phyloP scores from a whole-genome alignment of 768 basidiomycete genomes.

The Phanerochaete carnosa region DNA sequence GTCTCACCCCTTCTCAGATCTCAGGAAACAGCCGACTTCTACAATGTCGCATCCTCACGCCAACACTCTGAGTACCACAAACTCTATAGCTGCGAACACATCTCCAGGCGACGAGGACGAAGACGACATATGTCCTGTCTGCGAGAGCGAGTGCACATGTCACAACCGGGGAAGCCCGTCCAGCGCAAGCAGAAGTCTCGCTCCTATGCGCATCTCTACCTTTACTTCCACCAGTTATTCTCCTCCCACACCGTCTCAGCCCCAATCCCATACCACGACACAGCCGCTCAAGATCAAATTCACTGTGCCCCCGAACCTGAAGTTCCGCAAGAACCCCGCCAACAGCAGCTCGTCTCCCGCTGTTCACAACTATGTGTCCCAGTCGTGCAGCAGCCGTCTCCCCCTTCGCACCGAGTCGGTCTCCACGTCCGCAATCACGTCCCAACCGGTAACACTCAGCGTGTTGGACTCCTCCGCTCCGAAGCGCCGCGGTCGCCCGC shows the following conservation, averaged over 20 bases:
- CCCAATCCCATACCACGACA: slow-evolving; percentile 22
- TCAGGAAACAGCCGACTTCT: slow-evolving; percentile 50
- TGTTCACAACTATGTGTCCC: slow-evolving; percentile 8
- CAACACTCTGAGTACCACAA: slow-evolving; percentile 30
- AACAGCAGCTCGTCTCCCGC: slow-evolving; percentile 4
- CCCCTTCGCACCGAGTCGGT: background rate
- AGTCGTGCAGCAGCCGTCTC: background rate
- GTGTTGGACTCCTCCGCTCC: slow-evolving; percentile 21
- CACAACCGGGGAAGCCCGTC: slow-evolving; percentile 35
- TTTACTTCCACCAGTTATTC: slow-evolving; percentile 35
- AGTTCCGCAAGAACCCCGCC: slow-evolving; percentile 20
- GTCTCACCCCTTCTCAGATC: slow-evolving; percentile 21
- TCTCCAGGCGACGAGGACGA: slow-evolving; percentile 52
- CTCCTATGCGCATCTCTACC: slow-evolving; percentile 30
- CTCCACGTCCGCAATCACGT: slow-evolving; percentile 15
- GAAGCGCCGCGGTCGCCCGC: slow-evolving; percentile 56
- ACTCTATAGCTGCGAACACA: background rate
- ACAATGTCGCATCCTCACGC: slow-evolving; percentile 67
- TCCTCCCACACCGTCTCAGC: slow-evolving; percentile 18
- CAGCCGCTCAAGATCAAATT: slow-evolving; percentile 71
- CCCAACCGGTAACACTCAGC: slow-evolving; percentile 8
- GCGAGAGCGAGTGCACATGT: slow-evolving; percentile 89
- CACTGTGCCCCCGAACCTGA: slow-evolving; percentile 54
- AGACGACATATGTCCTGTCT: slow-evolving; percentile 86
- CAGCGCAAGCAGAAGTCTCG: slow-evolving; percentile 19